Evolutionary conservation across 768 basidiomycete genomes (phyloP), one percentile per base, ranked within the genome.

Genomic region (Russula olivacea): DNA sequence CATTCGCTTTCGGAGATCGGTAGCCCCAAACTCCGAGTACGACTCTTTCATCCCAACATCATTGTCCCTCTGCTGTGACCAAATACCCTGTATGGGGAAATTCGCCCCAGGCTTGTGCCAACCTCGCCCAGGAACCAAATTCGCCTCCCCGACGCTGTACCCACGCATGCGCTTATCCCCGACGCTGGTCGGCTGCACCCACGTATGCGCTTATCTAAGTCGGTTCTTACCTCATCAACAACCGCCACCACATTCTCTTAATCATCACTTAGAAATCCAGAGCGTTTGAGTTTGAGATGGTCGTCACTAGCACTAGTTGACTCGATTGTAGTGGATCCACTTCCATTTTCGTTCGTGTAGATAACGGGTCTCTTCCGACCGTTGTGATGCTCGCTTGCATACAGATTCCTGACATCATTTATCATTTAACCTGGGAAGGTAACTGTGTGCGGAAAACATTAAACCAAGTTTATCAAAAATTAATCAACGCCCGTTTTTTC

Each of bases 21-120:
- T 43, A 38, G 58, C 63, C 47, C 58, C 63, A 55, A 64, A 64
- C 58, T 60, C 63, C 63, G 63, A 64, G 38, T 21, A 43, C 48
- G 17, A 3, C 36, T 19, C 38, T 21, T 50, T 50, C 58, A 43
- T 54, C 58, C 40, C 53, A 23, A n/a, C 41, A 55, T 59, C 63
- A 28, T 45, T 15, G 4, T n/a, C 2, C 32, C n/a, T 17, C 32
- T 21, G 45, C 10, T 41, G 14, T 43, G n/a, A 64, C 30, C 17
- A 19, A 40, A 19, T 58, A 15, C 49, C 23, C 34, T 25, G 40
- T 41, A 40, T n/a, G 30, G 19, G 48, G 45, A 50, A 50, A 12
- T 21, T 43, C 8, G 6, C 63, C 50, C 51, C 53, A 43, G n/a
- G 9, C 40, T 47, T 19, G 55, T 38, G 11, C 41, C 41, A 48